Conservation (phyloP, 305 asterid genomes). For the Fraxinus platypoda region DNA sequence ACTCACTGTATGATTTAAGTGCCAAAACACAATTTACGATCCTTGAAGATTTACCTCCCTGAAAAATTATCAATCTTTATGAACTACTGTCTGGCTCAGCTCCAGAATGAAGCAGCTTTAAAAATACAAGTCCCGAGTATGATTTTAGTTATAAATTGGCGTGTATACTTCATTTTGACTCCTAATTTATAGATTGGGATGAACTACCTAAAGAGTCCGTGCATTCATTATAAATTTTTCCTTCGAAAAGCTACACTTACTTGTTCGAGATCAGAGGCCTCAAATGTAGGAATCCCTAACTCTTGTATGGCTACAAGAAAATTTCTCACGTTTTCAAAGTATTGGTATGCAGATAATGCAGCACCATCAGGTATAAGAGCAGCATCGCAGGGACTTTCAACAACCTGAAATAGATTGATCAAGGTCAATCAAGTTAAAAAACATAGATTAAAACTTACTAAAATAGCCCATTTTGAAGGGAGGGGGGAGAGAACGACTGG, state of each 20-base stretch:
- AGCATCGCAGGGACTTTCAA: conserved; percentile 76
- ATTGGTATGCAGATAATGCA: conserved; percentile 87
- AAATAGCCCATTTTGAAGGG: neutral
- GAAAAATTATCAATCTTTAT: conserved; percentile 25
- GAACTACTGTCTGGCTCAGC: conserved; percentile 12
- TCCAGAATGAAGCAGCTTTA: neutral
- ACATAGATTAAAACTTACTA: neutral
- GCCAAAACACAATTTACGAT: conserved; percentile 86
- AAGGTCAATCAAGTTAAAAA: neutral
- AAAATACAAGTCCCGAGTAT: neutral
- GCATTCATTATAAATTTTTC: neutral
- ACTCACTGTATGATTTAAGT: conserved; percentile 75
- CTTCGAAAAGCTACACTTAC: conserved; percentile 36
- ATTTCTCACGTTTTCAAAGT: conserved; percentile 91
- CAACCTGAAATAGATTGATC: conserved; percentile 55
- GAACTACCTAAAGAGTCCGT: neutral
- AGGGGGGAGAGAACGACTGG: neutral
- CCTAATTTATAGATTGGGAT: neutral
- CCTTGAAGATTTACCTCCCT: conserved; percentile 97
- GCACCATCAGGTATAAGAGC: conserved; percentile 82
- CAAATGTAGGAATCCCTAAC: conserved; percentile 87
- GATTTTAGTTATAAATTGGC: neutral
- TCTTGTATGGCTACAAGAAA: conserved; percentile 88
- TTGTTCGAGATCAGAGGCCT: conserved; percentile 96
- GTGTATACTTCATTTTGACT: neutral